Evolutionary conservation across 2,329 filamentous ascomycete species (phyloP).

Genomic region (Hymenoscyphus fructigenus): DNA sequence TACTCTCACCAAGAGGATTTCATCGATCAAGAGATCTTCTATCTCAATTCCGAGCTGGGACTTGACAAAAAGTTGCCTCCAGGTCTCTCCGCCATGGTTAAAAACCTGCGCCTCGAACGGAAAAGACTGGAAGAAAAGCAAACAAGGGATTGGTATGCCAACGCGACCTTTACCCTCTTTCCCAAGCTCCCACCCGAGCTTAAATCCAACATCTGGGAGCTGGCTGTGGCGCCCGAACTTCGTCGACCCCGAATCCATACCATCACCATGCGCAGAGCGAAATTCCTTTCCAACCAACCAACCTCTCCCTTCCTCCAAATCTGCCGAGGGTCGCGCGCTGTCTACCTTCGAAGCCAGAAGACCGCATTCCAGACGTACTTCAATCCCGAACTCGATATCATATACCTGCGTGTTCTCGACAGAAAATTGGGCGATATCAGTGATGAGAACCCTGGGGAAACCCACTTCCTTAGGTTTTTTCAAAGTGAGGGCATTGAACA

Average conservation of each 20-base stretch:
- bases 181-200: neutral
- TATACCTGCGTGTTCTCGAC: neutral
- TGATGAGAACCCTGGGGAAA: neutral
- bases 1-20: neutral
- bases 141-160: neutral
- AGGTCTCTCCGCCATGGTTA: neutral
- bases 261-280: neutral
- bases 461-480: neutral
- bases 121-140: neutral
- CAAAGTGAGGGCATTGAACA: neutral
- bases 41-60: neutral
- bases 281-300: neutral
- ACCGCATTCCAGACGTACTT: neutral
- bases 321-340: neutral
- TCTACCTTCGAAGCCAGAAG: neutral
- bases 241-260: neutral
- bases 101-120: neutral
- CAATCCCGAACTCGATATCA: neutral
- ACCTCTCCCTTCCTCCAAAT: neutral
- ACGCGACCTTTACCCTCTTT: neutral
- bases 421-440: neutral
- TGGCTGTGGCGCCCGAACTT: neutral
- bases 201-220: neutral
- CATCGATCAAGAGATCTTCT: neutral
- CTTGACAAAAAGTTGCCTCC: neutral